phyloP scores from a whole-genome alignment of 495 filamentous ascomycete species.

The Evernia prunastri region DNA sequence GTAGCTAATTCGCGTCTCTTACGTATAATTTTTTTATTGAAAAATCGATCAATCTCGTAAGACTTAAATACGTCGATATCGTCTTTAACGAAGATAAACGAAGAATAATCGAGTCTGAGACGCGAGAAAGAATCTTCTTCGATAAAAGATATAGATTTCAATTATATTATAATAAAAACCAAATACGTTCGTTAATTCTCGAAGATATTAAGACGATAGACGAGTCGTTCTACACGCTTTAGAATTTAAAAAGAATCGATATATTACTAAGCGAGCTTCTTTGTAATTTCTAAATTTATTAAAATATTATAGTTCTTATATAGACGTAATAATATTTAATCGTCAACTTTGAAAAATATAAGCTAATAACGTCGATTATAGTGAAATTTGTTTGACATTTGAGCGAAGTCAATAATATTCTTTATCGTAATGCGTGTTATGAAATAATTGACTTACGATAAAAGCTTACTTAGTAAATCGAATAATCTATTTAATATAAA shows the following conservation, averaged over 20 bases:
- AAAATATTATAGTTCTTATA: constrained; percentile 2
- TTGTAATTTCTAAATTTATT: not conserved
- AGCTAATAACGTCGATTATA: not conserved
- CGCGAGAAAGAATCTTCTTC: too few relatives aligned
- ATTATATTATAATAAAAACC: not conserved
- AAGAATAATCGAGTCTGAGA: too few relatives aligned
- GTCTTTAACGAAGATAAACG: too few relatives aligned
- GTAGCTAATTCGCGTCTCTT: too few relatives aligned
- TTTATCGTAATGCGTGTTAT: too few relatives aligned
- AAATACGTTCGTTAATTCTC: not conserved
- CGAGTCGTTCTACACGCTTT: not conserved
- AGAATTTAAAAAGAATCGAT: not conserved
- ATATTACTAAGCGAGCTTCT: not conserved
- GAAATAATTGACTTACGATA: not conserved
- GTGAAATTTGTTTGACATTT: not conserved
- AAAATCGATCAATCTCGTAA: too few relatives aligned
- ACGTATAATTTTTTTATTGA: too few relatives aligned
- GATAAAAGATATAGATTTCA: too few relatives aligned
- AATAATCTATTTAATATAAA: not conserved
- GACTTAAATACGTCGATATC: too few relatives aligned
- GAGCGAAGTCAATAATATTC: not conserved
- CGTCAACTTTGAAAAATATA: not conserved
- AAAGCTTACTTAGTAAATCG: not conserved
- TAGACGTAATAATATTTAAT: not conserved
- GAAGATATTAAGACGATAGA: not conserved